These are phyloP conservation scores for Ogataea neopini DNA, from an alignment of 805 yeast genomes.

Conservation along the genomic window DNA sequence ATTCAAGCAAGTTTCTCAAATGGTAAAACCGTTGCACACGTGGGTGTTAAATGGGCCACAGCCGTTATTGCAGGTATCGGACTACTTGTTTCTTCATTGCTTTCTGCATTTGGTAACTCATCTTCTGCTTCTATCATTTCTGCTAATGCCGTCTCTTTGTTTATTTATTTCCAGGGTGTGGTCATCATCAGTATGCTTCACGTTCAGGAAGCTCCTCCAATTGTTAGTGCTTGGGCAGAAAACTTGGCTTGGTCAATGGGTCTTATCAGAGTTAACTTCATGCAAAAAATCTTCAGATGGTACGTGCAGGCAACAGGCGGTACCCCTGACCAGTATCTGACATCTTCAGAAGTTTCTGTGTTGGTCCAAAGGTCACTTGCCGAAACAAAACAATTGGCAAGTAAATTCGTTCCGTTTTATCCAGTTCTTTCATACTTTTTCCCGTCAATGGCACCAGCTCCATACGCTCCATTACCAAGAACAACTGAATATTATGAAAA, in stretches of 20 bases:
- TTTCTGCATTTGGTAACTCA: conserved; percentile 83
- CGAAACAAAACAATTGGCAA: conserved; percentile 14
- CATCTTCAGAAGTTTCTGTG: conserved; percentile 61
- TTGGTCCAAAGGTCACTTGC: conserved; percentile 69
- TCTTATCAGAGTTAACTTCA: conserved; percentile 69
- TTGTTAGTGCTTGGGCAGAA: conserved; percentile 90
- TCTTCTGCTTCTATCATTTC: conserved; percentile 87
- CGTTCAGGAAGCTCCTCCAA: conserved; percentile 86
- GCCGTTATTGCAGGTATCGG: conserved; percentile 90
- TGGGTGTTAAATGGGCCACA: conserved; percentile 89
- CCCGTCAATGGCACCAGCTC: conserved; percentile 17
- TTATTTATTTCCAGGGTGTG: conserved; percentile 85
- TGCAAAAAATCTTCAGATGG: conserved; percentile 87
- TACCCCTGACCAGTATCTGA: conserved; percentile 65
- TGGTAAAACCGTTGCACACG: conserved; percentile 78
- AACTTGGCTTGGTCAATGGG: conserved; percentile 97
- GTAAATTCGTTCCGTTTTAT: conserved; percentile 19
- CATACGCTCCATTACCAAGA: not conserved
- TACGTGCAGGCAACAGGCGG: conserved; percentile 90
- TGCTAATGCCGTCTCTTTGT: conserved; percentile 81
- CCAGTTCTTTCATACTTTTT: conserved; percentile 20
- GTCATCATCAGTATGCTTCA: conserved; percentile 83
- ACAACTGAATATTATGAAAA: conserved; percentile 7
- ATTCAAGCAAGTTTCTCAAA: conserved; percentile 73
- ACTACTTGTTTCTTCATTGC: conserved; percentile 75